Percentiles rank a stretch among this genome's conserved stretches.
phyloP scores from a whole-genome alignment of 2,329 filamentous ascomycete genomes.

The Penicillium sp. region DNA sequence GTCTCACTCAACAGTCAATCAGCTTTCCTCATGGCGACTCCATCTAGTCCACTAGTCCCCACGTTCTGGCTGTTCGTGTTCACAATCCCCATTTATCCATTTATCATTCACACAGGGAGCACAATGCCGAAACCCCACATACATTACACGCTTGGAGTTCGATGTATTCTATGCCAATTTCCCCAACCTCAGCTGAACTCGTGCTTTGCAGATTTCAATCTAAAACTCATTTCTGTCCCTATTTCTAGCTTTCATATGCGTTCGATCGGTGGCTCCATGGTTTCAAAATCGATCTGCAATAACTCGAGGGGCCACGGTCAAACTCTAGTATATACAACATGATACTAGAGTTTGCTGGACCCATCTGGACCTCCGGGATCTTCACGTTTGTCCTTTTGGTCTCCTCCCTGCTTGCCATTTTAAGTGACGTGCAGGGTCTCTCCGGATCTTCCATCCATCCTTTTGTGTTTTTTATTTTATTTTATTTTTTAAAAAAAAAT shows the following conservation, averaged over 20 bases:
- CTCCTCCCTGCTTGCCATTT: conserved; percentile 16
- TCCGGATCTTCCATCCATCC: conserved; percentile 7
- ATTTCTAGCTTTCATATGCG: conserved; percentile 2
- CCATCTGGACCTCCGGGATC: conserved; percentile 13
- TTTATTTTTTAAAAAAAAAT: too few species aligned
- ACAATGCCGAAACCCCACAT: background rate
- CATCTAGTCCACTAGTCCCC: conserved; percentile 12
- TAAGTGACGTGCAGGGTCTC: conserved; percentile 16
- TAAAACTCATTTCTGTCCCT: background rate
- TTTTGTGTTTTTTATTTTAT: too few species aligned
- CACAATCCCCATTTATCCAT: background rate
- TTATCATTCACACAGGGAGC: background rate
- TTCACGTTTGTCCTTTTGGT: conserved; percentile 1
- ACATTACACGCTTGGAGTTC: background rate
- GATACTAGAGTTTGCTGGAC: conserved; percentile 19
- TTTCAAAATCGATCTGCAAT: conserved; percentile 16
- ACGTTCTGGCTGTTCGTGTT: conserved; percentile 15
- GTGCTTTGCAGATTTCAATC: background rate
- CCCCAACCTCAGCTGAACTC: background rate
- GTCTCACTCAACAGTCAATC: conserved; percentile 6
- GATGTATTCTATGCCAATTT: conserved; percentile 1
- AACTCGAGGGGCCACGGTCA: conserved; percentile 10
- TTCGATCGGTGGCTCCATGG: conserved; percentile 6
- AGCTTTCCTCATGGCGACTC: conserved; percentile 5
- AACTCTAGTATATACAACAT: conserved; percentile 7